phyloP scores from a whole-genome alignment of 2,329 filamentous ascomycete species.

The Colletotrichum kahawae region DNA sequence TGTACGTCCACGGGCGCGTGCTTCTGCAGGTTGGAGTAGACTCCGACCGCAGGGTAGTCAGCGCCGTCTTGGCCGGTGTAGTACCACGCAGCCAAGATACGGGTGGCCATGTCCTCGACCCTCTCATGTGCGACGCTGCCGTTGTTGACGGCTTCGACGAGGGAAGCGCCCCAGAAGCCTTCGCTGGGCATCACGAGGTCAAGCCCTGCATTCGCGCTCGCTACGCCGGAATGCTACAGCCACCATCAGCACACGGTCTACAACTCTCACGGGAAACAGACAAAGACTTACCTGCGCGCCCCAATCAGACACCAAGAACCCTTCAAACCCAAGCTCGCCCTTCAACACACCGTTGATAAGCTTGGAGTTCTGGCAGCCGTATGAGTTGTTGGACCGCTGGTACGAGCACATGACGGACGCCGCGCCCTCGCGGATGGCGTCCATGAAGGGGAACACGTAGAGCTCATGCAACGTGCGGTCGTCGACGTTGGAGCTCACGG shows the following conservation, averaged over 20 bases:
- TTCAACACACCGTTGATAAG: conserved; percentile 70
- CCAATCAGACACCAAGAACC: conserved; percentile 68
- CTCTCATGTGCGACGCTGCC: conserved; percentile 63
- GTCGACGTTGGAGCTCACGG: conserved; percentile 61
- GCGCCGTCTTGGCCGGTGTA: conserved; percentile 54
- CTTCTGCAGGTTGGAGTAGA: conserved; percentile 36
- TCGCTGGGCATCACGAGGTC: conserved; percentile 85
- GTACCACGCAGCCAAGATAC: conserved; percentile 69
- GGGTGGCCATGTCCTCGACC: conserved; percentile 71
- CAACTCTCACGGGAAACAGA: conserved; percentile 32
- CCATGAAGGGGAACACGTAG: conserved; percentile 71
- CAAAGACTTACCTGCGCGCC: conserved; percentile 78
- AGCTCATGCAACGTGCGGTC: conserved; percentile 73
- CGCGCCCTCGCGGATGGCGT: conserved; percentile 70
- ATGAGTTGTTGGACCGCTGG: conserved; percentile 73
- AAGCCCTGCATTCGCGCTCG: conserved; percentile 69
- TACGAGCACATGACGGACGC: conserved; percentile 78
- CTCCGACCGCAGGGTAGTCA: conserved; percentile 46
- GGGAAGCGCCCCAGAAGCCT: conserved; percentile 62
- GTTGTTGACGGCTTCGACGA: conserved; percentile 60
- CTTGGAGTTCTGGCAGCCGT: conserved; percentile 68
- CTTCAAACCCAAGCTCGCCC: conserved; percentile 75
- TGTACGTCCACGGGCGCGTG: conserved; percentile 57
- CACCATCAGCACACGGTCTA: background rate
- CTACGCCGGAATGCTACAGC: conserved; percentile 21